Evolutionary conservation across 2,329 filamentous ascomycete species (phyloP), one percentile per base, ranked within the genome.

Genomic region (Aspergillus sp.): DNA sequence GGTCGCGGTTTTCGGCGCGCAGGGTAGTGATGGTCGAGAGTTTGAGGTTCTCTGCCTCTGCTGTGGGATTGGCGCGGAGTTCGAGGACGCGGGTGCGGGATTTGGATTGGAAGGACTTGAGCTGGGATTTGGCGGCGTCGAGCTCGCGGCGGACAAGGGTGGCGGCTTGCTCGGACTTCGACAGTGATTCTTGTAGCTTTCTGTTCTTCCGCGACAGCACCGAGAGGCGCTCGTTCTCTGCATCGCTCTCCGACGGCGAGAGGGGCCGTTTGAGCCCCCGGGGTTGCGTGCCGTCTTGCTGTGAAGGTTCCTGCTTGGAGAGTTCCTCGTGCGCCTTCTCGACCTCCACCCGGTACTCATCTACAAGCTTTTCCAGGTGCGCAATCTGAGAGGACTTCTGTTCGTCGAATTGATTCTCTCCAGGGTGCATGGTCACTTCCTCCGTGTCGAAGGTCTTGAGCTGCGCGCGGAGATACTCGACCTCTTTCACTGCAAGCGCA

Each of bases 391-490:
- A 71, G 0, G 72, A 66, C 42, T 86, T 89, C 13, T 77, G 71
- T 44, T 82, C 74, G 49, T 98, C 85, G 33, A 82, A 80, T 26
- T 57, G 59, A 20, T 75, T 78, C 20, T 86, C 83, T 0, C 84
- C 77, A 34, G 50, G 49, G 28, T 89, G 78, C 63, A 95, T 82
- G 0, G 88, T 88, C 33, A 78, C 75, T 49, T 96, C 88, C 58
- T 98, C 91, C 1, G 77, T 74, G 49, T 96, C 85, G 39, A 93
- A 82, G 0, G 83, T 81, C 61, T 88, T 88, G 34, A 96, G 71
- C 58, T 98, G 91, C 0, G 86, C 89, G 14, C 91, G 82, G 5
- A 98, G 72, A 54, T 93, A 94, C 45, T 95, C 88, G 1, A 91
- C 85, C 55, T 98, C 93, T 53, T 95, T 95, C 15, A 86, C 71